Base-by-base conservation (phyloP, 257 asterid species). In the Ballota nigra region DNA sequence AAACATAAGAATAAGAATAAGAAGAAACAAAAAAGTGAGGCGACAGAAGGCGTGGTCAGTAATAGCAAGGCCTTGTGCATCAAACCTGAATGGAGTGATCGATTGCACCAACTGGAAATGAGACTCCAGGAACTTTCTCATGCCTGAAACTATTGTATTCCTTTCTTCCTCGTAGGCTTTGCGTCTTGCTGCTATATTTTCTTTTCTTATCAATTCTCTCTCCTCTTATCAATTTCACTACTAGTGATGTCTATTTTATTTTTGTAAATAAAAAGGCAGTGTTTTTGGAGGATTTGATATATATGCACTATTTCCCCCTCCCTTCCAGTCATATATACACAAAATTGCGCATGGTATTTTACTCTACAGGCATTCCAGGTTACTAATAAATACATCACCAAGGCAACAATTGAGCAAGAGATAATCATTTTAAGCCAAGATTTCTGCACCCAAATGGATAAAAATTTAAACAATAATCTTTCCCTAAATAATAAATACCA, bases 11-110 rank as follows among this genome's bases (percentile, higher is more conserved):
- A 81, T 53, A 36, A 72, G 36, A 63, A 80, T 52, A 41, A 74
- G 36, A 63, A 13, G 47, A 72, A 47, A 43, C 64, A 18, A 34
- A 72, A 58, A 1, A 51, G 23, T 34, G 59, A 12, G 5, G 70
- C 29, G 20, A 18, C 8, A 61, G 70, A 63, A 19, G 76, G 45
- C 5, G 52, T 18, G 28, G 33, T 18, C 47, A 45, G 63, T 29
- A 45, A 9, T 34, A 69, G 70, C 20, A 62, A 56, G 65, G 71
- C 88, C 6, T 51, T 87, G 36, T 60, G 43, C 62, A 69, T 89
- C 18, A 76, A 81, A 62, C 75, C 76, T 36, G 87, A 87, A 56
- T 85, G 96, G 96, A 66, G 67, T 8, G 65, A 1, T 59, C 83
- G 81, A 16, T 75, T 89, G 84, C 80, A 79, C 55, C 80, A 84